Base-by-base conservation (phyloP, 73 alveolate species). In the Uronychia setigera region DNA sequence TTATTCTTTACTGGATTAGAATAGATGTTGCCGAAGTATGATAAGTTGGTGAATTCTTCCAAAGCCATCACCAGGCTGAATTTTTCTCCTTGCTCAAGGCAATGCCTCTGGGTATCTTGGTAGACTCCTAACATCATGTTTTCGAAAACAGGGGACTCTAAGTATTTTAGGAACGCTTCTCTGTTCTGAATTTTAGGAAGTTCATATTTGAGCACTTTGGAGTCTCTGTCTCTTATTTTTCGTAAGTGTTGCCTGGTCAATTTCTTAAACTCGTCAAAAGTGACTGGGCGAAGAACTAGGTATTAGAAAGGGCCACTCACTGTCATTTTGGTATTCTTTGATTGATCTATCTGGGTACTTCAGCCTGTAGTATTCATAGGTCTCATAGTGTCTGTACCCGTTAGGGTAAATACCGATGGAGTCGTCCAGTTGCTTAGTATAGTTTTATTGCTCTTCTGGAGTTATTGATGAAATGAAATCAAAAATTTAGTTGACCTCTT, bases 331-430 rank as follows among this genome's bases (percentile, higher is more conserved):
- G 74, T 80, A 80, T 1, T 80, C 87, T 28, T 58, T 29, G 30
- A 80, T 57, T 26, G 80, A 46, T 5, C 59, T 76, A 1, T 35
- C 58, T 28, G 87, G 87, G 60, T 46, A 9, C 9, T 26, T 19
- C 14, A 35, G 19, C 76, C 80, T 34, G 80, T 80, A 80, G 79
- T 11, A 26, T 28, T 80, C 87, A 58, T 26, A 80, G 87, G 29
- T 46, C 29, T 80, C 87, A 58, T 46, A 80, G 32, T 80, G 74
- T 58, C 87, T 34, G 80, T 1, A 80, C 33, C 78, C 80, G 9
- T 1, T 0, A 13, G 87, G 87, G 29, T 80, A 80, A 26, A 58
- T 35, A 1, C 87, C 79, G 76, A 57, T 26, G 33, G 1, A 1
- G 58, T 1, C 29, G 30, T 80, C 80, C 25, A 28, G 28, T 46